phyloP scores from a whole-genome alignment of 2,329 filamentous ascomycete species.

The Pyrenophora teres region DNA sequence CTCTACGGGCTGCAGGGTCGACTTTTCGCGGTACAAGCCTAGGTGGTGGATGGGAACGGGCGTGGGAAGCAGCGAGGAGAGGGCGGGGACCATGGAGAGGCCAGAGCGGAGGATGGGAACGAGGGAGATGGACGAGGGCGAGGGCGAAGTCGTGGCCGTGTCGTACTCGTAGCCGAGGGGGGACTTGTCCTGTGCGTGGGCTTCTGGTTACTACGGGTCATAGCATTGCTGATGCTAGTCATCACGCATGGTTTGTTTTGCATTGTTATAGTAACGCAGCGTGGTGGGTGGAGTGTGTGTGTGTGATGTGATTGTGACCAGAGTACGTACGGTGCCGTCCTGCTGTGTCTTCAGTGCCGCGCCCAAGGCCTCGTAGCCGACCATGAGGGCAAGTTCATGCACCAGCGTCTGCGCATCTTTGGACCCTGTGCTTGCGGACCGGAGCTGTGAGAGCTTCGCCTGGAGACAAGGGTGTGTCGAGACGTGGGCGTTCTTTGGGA shows the following conservation, averaged over 20 bases:
- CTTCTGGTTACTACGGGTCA: neutral
- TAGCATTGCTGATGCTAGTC: no score
- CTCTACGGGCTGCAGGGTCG: conserved; percentile 85
- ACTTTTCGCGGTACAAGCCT: conserved; percentile 89
- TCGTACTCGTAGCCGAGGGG: conserved; percentile 78
- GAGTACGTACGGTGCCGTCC: conserved; percentile 65
- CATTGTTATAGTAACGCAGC: no score
- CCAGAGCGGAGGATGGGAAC: conserved; percentile 93
- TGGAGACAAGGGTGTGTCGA: conserved; percentile 83
- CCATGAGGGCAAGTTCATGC: conserved; percentile 82
- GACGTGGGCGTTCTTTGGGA: conserved; percentile 68
- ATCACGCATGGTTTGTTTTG: no score
- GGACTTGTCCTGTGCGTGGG: conserved; percentile 67
- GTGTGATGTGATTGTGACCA: no score
- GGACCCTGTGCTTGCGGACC: conserved; percentile 70
- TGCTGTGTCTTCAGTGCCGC: conserved; percentile 61
- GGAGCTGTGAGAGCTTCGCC: conserved; percentile 88
- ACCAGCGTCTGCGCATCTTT: conserved; percentile 80
- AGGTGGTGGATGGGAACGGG: conserved; percentile 89
- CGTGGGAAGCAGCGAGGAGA: conserved; percentile 79
- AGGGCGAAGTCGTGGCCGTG: conserved; percentile 65
- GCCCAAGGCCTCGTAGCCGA: conserved; percentile 81
- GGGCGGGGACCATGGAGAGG: conserved; percentile 85
- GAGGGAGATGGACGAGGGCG: conserved; percentile 72
- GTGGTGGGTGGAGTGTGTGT: no score